A percentile compares a stretch with the other conserved stretches of the same genome.
phyloP scores from a whole-genome alignment of 495 filamentous ascomycete species.

The Xylaria sp. region DNA sequence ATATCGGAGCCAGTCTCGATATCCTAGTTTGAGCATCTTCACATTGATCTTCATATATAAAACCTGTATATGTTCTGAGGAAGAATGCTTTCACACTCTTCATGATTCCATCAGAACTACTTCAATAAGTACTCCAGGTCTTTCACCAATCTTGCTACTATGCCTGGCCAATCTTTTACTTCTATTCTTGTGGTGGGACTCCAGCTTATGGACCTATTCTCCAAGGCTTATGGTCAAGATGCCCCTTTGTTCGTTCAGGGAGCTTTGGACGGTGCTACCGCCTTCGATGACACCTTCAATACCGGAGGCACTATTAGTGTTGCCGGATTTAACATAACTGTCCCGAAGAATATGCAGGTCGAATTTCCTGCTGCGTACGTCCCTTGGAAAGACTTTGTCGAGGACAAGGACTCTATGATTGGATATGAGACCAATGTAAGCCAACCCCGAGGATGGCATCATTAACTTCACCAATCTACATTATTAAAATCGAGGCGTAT shows the following conservation, averaged over 20 bases:
- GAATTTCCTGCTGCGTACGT: conserved; percentile 50
- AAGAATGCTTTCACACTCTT: not conserved
- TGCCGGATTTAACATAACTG: conserved; percentile 46
- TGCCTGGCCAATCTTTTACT: not conserved
- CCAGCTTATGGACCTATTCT: conserved; percentile 14
- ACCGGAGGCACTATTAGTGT: conserved; percentile 47
- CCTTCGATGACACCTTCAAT: conserved; percentile 42
- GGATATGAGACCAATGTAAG: conserved; percentile 46
- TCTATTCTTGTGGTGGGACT: conserved; percentile 21
- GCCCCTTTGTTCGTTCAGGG: conserved; percentile 22
- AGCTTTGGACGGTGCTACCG: conserved; percentile 32
- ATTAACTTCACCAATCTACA: not conserved
- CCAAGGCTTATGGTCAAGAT: conserved; percentile 22
- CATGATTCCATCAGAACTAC: not conserved
- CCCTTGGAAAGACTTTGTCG: conserved; percentile 46
- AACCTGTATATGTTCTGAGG: not conserved
- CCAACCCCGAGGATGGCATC: not conserved
- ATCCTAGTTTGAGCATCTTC: conserved; percentile 11
- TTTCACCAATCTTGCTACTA: not conserved
- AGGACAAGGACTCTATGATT: conserved; percentile 28
- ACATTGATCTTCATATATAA: conserved; percentile 10
- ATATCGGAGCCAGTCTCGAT: conserved; percentile 16
- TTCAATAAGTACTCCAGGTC: not conserved
- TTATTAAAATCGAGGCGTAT: not conserved
- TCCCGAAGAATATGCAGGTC: conserved; percentile 51